Conservation (phyloP, 1,284 basidiomycete species). For the Takashimella tepidaria region DNA sequence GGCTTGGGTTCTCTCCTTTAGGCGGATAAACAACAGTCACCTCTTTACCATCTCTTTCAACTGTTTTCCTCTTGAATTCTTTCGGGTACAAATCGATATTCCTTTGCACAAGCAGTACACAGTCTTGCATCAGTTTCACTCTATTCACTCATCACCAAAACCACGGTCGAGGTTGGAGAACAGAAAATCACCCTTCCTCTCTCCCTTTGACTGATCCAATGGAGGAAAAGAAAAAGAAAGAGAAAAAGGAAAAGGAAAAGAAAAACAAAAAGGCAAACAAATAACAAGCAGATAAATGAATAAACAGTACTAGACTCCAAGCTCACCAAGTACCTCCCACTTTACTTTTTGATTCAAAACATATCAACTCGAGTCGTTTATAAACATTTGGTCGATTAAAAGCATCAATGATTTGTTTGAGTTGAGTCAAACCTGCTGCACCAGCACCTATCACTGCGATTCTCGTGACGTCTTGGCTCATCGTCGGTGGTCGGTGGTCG, state of each 20-base stretch:
- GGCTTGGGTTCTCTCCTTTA: conserved; percentile 23
- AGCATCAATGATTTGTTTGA: conserved; percentile 43
- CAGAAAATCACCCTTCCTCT: no score
- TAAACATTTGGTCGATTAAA: conserved; percentile 13
- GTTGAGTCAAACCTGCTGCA: conserved; percentile 45
- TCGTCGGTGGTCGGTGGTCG: no score
- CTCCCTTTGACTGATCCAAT: no score
- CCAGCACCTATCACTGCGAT: conserved; percentile 50
- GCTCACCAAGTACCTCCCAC: conserved; percentile 45
- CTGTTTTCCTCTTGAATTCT: conserved; percentile 5
- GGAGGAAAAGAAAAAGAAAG: no score
- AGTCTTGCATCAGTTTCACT: conserved; percentile 9
- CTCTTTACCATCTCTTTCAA: not conserved
- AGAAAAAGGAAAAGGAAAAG: no score
- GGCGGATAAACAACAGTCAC: conserved; percentile 21
- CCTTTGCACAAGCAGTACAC: conserved; percentile 10
- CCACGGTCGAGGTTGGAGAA: no score
- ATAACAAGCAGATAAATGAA: conserved; percentile 13
- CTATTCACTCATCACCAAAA: no score
- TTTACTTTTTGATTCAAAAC: conserved; percentile 20
- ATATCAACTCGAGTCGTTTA: conserved; percentile 12
- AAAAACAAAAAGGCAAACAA: no score
- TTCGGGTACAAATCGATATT: conserved; percentile 18
- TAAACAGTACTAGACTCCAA: conserved; percentile 1
- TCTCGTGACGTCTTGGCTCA: conserved; percentile 14